phyloP scores from a whole-genome alignment of 1,284 basidiomycete species.

The Cryptococcus neoformans region DNA sequence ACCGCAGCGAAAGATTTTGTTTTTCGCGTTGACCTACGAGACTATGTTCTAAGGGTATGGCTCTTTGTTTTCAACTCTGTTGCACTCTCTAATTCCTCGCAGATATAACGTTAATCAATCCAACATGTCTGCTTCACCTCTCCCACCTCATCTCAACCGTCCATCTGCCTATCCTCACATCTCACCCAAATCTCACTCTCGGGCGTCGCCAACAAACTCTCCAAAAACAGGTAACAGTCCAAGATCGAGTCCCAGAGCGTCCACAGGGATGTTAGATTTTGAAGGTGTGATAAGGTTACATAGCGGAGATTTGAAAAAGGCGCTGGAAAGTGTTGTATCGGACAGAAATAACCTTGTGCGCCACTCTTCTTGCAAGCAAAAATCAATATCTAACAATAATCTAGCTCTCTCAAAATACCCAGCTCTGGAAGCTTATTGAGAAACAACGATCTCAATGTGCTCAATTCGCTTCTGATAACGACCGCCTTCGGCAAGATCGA shows the following conservation, averaged over 20 bases:
- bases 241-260: conserved; percentile 27
- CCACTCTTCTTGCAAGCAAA: neutral
- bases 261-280: conserved; percentile 26
- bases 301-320: conserved; percentile 54
- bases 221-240: conserved; percentile 22
- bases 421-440: conserved; percentile 89
- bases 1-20: neutral
- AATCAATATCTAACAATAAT: neutral
- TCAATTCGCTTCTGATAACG: conserved; percentile 48
- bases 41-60: neutral
- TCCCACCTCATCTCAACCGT: conserved; percentile 22
- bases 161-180: conserved; percentile 5
- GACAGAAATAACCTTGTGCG: conserved; percentile 67
- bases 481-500: conserved; percentile 74
- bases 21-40: neutral
- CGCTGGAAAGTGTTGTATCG: conserved; percentile 66
- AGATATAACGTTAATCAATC: neutral
- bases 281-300: conserved; percentile 28
- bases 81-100: neutral
- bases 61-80: neutral
- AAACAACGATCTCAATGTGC: conserved; percentile 58
- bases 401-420: conserved; percentile 70
- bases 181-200: conserved; percentile 13
- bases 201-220: conserved; percentile 17
- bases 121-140: conserved; percentile 9